A percentile compares a stretch with the other conserved stretches of the same genome.
phyloP scores from a whole-genome alignment of 352 stramenopile genomes.

The Globisporangium mamillatum region DNA sequence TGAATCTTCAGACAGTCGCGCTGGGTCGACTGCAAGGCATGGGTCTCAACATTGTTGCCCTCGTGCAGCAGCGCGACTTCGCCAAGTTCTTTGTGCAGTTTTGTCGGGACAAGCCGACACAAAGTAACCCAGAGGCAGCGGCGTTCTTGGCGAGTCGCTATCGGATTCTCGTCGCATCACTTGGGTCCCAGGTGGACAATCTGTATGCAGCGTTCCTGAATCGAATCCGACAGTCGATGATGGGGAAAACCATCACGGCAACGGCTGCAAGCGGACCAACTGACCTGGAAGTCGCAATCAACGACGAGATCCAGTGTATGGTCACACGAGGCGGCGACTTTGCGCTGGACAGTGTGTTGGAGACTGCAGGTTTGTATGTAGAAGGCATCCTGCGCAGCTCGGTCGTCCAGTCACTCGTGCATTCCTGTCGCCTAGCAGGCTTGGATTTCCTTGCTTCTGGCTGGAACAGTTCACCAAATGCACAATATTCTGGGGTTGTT shows the following conservation, averaged over 20 bases:
- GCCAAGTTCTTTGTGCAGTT: conserved; percentile 49
- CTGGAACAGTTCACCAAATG: conserved; percentile 26
- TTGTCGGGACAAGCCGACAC: conserved; percentile 22
- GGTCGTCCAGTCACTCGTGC: conserved; percentile 45
- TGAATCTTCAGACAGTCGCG: conserved; percentile 49
- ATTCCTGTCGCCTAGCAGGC: conserved; percentile 43
- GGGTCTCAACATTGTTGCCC: conserved; percentile 44
- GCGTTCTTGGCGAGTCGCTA: conserved; percentile 44
- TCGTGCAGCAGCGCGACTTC: conserved; percentile 64
- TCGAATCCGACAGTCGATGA: conserved; percentile 32
- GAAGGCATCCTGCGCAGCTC: conserved; percentile 33
- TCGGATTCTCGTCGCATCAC: conserved; percentile 28
- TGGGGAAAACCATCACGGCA: conserved; percentile 10
- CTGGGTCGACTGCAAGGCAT: conserved; percentile 50
- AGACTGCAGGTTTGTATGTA: conserved; percentile 42
- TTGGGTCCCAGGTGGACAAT: conserved; percentile 45
- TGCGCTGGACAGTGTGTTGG: conserved; percentile 28
- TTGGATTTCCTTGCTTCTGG: conserved; percentile 58
- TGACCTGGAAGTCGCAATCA: conserved; percentile 49
- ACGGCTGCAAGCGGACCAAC: background rate
- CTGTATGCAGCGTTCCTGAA: conserved; percentile 46
- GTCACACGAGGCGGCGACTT: conserved; percentile 37
- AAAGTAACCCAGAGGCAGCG: conserved; percentile 24
- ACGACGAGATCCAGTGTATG: conserved; percentile 48
- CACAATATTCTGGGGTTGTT: background rate